These are phyloP conservation scores for Fusarium foetens DNA, from an alignment of 2,329 filamentous ascomycete species.

Conservation along the genomic window DNA sequence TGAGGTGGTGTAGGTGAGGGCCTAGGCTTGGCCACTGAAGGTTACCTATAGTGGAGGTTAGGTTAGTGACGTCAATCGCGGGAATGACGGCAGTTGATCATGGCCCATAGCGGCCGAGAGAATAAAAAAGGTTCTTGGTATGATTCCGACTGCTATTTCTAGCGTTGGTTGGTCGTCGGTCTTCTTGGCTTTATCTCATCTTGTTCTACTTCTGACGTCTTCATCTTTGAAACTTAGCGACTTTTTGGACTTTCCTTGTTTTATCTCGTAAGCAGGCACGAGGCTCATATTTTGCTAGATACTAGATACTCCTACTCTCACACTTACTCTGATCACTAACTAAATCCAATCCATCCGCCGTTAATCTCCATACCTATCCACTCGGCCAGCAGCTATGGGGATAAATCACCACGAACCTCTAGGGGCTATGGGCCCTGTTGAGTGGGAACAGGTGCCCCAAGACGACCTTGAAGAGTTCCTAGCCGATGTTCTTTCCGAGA, in stretches of 20 bases:
- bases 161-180: constrained; percentile 11
- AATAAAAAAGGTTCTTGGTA: constrained; percentile 1
- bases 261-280: constrained; percentile 8
- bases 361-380: background rate
- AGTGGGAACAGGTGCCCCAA: constrained; percentile 60
- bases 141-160: constrained; percentile 11
- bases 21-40: constrained; percentile 1
- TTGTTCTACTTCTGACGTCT: constrained; percentile 33
- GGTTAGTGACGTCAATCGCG: constrained; percentile 34
- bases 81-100: constrained; percentile 36
- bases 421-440: constrained; percentile 64
- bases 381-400: constrained; percentile 55
- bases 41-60: background rate
- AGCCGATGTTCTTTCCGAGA: constrained; percentile 69
- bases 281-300: background rate
- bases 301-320: background rate
- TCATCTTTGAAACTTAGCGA: constrained; percentile 7
- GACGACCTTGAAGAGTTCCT: constrained; percentile 65
- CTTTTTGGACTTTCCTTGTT: constrained; percentile 11
- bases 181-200: constrained; percentile 18
- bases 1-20: too few species aligned
- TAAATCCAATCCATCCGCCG: background rate
- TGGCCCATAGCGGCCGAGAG: constrained; percentile 16
- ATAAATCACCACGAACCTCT: constrained; percentile 67
- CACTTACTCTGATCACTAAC: background rate